Percentiles rank a stretch among this genome's conserved stretches.
phyloP scores from a whole-genome alignment of 306 rosid species.

The Glycyrrhiza uralensis region DNA sequence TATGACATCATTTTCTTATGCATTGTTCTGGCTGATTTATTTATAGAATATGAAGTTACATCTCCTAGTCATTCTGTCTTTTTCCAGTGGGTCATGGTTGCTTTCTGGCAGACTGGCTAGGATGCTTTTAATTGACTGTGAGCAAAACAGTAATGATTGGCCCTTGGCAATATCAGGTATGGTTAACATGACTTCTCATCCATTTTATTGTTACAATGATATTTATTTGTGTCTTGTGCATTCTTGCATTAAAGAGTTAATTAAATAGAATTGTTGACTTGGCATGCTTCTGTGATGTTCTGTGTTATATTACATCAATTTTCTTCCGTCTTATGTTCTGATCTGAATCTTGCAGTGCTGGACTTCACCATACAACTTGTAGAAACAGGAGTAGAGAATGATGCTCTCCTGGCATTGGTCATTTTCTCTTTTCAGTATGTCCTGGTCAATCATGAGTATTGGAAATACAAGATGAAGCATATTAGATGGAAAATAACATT shows the following conservation, averaged over 20 bases:
- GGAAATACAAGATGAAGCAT: constrained; percentile 83
- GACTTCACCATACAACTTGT: constrained; percentile 81
- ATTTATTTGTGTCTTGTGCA: neutral
- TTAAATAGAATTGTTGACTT: constrained; percentile 2
- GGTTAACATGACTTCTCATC: constrained; percentile 11
- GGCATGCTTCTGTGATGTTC: constrained; percentile 12
- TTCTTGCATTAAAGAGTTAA: neutral
- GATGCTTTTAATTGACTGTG: constrained; percentile 78
- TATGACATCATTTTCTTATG: neutral
- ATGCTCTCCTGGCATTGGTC: constrained; percentile 66
- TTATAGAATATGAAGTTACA: constrained; percentile 18
- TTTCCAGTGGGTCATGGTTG: constrained; percentile 78
- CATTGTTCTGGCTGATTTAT: neutral
- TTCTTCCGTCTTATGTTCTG: constrained; percentile 27
- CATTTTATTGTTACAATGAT: neutral
- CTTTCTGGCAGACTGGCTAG: constrained; percentile 80
- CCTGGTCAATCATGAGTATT: constrained; percentile 75
- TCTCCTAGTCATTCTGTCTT: constrained; percentile 17
- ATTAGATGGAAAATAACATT: constrained; percentile 77
- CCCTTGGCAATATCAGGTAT: constrained; percentile 74
- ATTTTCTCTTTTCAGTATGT: constrained; percentile 83
- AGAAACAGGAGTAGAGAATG: constrained; percentile 82
- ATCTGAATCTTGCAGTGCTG: constrained; percentile 67
- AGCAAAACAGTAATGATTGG: constrained; percentile 61
- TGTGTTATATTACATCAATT: neutral